Evolutionary conservation across 2,329 filamentous ascomycete genomes (phyloP).

Genomic region (Meredithiella fracta): DNA sequence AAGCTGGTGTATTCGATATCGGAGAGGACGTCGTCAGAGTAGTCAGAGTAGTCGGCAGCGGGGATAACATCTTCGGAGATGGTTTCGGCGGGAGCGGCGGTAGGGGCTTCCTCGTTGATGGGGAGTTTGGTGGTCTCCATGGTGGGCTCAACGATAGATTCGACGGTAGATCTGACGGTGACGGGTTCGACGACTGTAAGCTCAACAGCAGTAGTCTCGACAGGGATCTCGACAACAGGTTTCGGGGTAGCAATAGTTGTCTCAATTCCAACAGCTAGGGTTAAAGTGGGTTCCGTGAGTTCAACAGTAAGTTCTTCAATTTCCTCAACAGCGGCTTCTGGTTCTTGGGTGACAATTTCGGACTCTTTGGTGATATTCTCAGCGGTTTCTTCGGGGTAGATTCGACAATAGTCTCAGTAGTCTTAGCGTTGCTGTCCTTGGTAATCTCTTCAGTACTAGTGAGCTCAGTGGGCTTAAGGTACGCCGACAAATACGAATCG

Average conservation of each 20-base stretch:
- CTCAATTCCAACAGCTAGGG: background rate
- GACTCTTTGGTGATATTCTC: background rate
- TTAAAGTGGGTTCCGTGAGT: background rate
- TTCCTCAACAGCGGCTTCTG: background rate
- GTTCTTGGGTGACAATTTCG: too few species aligned
- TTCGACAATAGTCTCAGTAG: background rate
- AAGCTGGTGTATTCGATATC: constrained; percentile 16
- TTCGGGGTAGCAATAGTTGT: background rate
- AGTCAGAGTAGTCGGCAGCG: constrained; percentile 22
- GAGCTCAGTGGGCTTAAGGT: background rate
- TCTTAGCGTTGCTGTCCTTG: background rate
- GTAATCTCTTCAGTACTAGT: background rate
- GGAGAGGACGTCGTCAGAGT: constrained; percentile 38
- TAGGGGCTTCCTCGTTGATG: background rate
- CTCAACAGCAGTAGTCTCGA: too few species aligned
- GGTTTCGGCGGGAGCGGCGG: background rate
- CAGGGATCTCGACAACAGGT: background rate
- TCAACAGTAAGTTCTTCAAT: background rate
- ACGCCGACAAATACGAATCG: background rate
- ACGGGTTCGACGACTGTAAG: too few species aligned
- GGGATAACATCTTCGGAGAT: background rate
- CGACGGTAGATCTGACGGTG: too few species aligned
- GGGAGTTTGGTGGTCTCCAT: background rate
- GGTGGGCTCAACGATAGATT: background rate
- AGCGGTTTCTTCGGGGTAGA: background rate